Evolutionary conservation across 106 monocot species (phyloP).

Genomic region (Chionographis japonica): DNA sequence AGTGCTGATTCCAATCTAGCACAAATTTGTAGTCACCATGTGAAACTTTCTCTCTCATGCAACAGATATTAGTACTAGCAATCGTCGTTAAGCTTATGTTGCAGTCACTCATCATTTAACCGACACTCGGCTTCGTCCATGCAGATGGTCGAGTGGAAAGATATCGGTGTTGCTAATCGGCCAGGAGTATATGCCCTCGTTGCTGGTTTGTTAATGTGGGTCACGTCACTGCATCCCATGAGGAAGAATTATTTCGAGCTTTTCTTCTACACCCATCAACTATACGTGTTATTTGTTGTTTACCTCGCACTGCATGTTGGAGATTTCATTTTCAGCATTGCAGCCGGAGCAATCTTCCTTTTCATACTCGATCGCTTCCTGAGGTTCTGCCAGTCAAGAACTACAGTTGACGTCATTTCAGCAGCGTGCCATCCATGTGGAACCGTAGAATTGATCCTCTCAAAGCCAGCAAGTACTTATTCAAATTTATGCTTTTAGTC

Average conservation of each 20-base stretch:
- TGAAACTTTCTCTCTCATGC: too few relatives aligned
- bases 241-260: conserved; percentile 66
- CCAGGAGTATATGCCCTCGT: conserved; percentile 77
- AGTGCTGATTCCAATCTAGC: too few relatives aligned
- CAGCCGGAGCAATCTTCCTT: conserved; percentile 70
- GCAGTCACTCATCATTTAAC: not conserved
- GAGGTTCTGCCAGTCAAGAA: conserved; percentile 77
- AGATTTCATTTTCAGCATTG: conserved; percentile 64
- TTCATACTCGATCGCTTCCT: conserved; percentile 82
- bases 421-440: conserved; percentile 83
- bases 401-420: conserved; percentile 61
- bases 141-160: conserved; percentile 68
- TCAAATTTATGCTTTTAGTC: not conserved
- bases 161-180: conserved; percentile 65
- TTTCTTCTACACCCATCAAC: conserved; percentile 94
- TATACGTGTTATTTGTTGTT: conserved; percentile 74
- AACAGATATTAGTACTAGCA: too few relatives aligned
- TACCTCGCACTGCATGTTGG: conserved; percentile 91
- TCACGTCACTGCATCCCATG: conserved; percentile 68
- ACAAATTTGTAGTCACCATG: too few relatives aligned
- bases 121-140: not conserved
- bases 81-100: not conserved
- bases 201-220: conserved; percentile 85
- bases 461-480: conserved; percentile 73
- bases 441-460: conserved; percentile 70